These are phyloP conservation scores for Boechera stricta DNA, from an alignment of 345 rosid genomes.

Conservation along the genomic window DNA sequence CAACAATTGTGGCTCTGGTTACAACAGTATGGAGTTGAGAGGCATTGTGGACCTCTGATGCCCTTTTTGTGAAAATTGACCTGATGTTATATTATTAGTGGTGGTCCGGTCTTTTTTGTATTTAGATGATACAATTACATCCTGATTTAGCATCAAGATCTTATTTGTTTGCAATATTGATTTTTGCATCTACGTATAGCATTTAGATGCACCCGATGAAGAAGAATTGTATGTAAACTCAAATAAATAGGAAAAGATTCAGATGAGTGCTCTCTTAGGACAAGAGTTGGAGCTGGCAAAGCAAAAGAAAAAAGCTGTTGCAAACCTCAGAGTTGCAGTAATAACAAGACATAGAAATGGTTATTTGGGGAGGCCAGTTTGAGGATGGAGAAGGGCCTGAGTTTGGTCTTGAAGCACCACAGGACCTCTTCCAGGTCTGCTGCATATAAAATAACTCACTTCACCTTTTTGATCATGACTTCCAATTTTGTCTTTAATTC, in stretches of 20 bases:
- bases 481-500: slow-evolving; percentile 52
- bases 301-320: not conserved
- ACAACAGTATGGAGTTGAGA: not conserved
- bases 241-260: not conserved
- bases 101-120: not conserved
- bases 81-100: not conserved
- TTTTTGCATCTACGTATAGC: not conserved
- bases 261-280: slow-evolving; percentile 17
- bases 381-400: slow-evolving; percentile 67
- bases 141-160: not conserved
- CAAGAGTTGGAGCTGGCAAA: slow-evolving; percentile 12
- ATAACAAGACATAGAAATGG: not conserved
- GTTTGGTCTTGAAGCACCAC: slow-evolving; percentile 65
- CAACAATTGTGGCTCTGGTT: slow-evolving; percentile 12
- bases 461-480: slow-evolving; percentile 69
- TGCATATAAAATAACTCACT: slow-evolving; percentile 86
- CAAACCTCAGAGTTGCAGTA: slow-evolving; percentile 8
- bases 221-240: slow-evolving; percentile 10
- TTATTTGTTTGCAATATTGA: not conserved
- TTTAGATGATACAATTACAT: not conserved
- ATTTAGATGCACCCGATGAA: not conserved
- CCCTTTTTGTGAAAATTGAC: not conserved
- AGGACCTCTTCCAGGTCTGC: slow-evolving; percentile 88
- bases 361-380: slow-evolving; percentile 77
- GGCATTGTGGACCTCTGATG: not conserved